Conservation (phyloP, 352 stramenopile genomes). For the Globisporangium barbulae region DNA sequence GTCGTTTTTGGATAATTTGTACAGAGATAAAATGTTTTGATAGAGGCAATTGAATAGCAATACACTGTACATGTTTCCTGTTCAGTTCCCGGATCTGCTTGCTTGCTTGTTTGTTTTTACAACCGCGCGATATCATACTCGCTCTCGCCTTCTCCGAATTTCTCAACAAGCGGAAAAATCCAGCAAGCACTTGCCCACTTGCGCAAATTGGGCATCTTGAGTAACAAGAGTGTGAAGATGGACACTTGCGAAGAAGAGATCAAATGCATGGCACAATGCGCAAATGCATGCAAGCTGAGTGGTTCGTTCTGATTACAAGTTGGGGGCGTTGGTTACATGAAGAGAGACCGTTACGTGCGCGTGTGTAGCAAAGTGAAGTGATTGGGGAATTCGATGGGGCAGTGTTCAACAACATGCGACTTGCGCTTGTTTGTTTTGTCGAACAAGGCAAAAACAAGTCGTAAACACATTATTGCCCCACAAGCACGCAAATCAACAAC, state of each 20-base stretch:
- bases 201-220: not conserved
- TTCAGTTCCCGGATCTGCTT: not conserved
- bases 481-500: too few species aligned
- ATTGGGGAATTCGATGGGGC: not conserved
- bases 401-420: not conserved
- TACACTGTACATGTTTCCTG: not conserved
- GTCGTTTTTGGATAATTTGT: not conserved
- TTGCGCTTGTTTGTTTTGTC: not conserved
- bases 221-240: too few species aligned
- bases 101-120: not conserved
- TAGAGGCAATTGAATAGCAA: not conserved
- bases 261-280: too few species aligned
- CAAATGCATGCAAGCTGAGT: too few species aligned
- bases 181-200: not conserved
- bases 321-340: too few species aligned
- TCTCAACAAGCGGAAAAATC: not conserved
- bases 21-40: not conserved
- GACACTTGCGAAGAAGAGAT: too few species aligned
- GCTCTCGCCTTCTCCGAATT: not conserved
- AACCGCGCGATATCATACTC: not conserved
- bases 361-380: too few species aligned
- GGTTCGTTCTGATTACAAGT: too few species aligned
- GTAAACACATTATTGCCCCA: too few species aligned
- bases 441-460: too few species aligned
- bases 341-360: too few species aligned